These are phyloP conservation scores for Cercophora scortea DNA, from an alignment of 495 filamentous ascomycete species.

Conservation along the genomic window DNA sequence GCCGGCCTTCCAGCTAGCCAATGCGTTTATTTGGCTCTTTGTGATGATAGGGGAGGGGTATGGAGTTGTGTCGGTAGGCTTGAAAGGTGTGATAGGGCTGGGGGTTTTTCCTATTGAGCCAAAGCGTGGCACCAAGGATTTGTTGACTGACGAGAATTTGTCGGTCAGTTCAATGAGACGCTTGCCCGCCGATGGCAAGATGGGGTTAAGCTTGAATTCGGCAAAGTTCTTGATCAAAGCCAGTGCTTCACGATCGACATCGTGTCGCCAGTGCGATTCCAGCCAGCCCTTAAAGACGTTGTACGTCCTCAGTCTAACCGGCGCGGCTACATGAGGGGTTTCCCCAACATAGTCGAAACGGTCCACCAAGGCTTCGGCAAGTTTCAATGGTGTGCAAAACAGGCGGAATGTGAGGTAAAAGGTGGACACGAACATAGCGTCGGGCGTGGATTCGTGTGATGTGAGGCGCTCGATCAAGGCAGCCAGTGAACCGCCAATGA, in stretches of 20 bases:
- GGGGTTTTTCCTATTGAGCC: slow-evolving; percentile 84
- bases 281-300: slow-evolving; percentile 97
- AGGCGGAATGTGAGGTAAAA: slow-evolving; percentile 97
- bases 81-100: slow-evolving; percentile 59
- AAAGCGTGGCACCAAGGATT: slow-evolving; percentile 74
- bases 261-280: slow-evolving; percentile 88
- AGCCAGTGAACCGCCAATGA: slow-evolving; percentile 85
- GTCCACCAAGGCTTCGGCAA: slow-evolving; percentile 75
- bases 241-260: slow-evolving; percentile 67
- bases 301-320: slow-evolving; percentile 85
- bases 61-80: slow-evolving; percentile 56
- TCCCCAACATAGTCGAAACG: slow-evolving; percentile 89
- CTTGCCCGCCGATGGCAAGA: slow-evolving; percentile 69
- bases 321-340: slow-evolving; percentile 59
- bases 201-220: slow-evolving; percentile 53
- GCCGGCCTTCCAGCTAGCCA: slow-evolving; percentile 68
- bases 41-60: slow-evolving; percentile 61
- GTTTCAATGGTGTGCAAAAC: slow-evolving; percentile 74
- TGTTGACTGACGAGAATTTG: slow-evolving; percentile 71
- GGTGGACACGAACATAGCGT: slow-evolving; percentile 84
- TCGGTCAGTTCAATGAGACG: slow-evolving; percentile 70
- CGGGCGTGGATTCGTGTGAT: slow-evolving; percentile 85
- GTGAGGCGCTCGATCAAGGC: slow-evolving; percentile 92
- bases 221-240: slow-evolving; percentile 73
- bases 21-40: slow-evolving; percentile 64